A percentile compares a stretch with the other conserved stretches of the same genome.
phyloP scores from a whole-genome alignment of 2,329 filamentous ascomycete species.

The Aureobasidium leucospermi region DNA sequence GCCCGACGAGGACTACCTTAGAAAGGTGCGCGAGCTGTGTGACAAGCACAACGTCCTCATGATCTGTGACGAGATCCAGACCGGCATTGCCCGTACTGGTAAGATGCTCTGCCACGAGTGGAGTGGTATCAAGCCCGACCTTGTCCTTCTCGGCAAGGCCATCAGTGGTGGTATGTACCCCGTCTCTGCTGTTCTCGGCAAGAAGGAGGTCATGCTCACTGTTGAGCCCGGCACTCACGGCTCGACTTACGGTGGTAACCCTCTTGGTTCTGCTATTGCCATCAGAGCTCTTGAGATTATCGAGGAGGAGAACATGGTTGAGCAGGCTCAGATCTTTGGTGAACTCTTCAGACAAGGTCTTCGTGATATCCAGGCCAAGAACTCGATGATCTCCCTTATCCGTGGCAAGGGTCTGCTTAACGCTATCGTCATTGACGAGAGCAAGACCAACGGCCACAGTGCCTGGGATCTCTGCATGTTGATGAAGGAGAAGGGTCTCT shows the following conservation, averaged over 20 bases:
- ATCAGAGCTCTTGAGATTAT: constrained; percentile 92
- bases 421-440: constrained; percentile 91
- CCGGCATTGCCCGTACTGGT: constrained; percentile 89
- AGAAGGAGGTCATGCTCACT: constrained; percentile 88
- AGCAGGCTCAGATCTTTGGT: constrained; percentile 73
- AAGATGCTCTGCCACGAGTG: constrained; percentile 91
- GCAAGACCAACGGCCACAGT: constrained; percentile 71
- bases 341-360: constrained; percentile 76
- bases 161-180: constrained; percentile 99
- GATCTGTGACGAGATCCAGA: constrained; percentile 98
- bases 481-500: constrained; percentile 86
- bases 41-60: constrained; percentile 91
- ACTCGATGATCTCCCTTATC: constrained; percentile 71
- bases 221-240: constrained; percentile 95
- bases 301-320: constrained; percentile 81
- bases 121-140: constrained; percentile 89
- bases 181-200: constrained; percentile 85
- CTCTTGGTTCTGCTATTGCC: constrained; percentile 87
- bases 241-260: constrained; percentile 97
- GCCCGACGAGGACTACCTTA: constrained; percentile 81
- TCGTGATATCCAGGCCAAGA: constrained; percentile 55
- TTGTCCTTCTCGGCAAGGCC: constrained; percentile 92
- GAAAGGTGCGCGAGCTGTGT: constrained; percentile 73
- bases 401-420: constrained; percentile 93
- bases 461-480: constrained; percentile 97